phyloP scores from a whole-genome alignment of 352 stramenopile species.

The Phytophthora uliginosa region DNA sequence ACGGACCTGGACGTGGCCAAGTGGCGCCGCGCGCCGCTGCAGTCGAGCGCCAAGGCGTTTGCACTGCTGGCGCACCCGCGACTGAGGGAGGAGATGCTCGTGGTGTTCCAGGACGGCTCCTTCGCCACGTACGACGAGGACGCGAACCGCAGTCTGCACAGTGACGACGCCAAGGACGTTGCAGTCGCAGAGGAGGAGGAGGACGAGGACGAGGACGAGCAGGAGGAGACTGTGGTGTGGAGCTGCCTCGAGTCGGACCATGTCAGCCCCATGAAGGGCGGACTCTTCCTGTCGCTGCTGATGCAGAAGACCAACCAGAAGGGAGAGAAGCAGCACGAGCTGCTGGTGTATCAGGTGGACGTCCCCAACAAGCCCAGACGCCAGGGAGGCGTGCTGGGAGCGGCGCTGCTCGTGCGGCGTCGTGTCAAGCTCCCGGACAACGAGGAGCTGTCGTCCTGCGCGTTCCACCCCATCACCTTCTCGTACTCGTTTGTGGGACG shows the following conservation, averaged over 20 bases:
- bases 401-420: slow-evolving; percentile 46
- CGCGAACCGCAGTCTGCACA: slow-evolving; percentile 53
- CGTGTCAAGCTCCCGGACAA: slow-evolving; percentile 36
- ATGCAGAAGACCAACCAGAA: slow-evolving; percentile 51
- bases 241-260: slow-evolving; percentile 62
- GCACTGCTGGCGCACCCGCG: slow-evolving; percentile 72
- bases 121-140: slow-evolving; percentile 72
- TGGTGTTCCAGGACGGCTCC: slow-evolving; percentile 73
- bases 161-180: slow-evolving; percentile 45
- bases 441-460: slow-evolving; percentile 50
- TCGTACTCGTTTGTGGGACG: slow-evolving; percentile 74
- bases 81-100: slow-evolving; percentile 66
- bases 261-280: slow-evolving; percentile 65
- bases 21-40: slow-evolving; percentile 58
- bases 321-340: slow-evolving; percentile 43
- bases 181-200: slow-evolving; percentile 27
- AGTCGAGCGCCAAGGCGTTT: slow-evolving; percentile 41
- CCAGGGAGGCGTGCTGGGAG: slow-evolving; percentile 43
- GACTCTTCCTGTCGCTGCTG: slow-evolving; percentile 70
- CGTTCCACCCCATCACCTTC: slow-evolving; percentile 80
- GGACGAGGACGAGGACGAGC: slow-evolving; percentile 27
- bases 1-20: slow-evolving; percentile 72
- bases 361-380: slow-evolving; percentile 37
- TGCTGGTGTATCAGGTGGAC: slow-evolving; percentile 68
- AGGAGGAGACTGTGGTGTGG: slow-evolving; percentile 56